A percentile compares a stretch with the other conserved stretches of the same genome.
Conservation (phyloP, 768 basidiomycete genomes). For the Serendipita sp. region DNA sequence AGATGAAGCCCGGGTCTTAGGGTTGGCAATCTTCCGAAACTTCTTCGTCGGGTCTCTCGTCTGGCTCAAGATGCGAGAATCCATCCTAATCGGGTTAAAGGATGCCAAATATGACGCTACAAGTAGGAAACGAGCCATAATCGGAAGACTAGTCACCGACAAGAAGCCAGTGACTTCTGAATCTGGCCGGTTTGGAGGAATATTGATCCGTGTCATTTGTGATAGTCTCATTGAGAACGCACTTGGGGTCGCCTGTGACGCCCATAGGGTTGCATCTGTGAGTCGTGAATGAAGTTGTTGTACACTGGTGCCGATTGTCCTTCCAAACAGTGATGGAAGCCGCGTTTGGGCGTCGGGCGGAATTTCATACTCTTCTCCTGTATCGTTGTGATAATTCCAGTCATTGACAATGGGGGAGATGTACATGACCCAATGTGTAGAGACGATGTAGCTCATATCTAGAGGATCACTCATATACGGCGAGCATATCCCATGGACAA, state of each 20-base stretch:
- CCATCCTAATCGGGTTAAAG: conserved; percentile 66
- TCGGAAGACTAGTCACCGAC: conserved; percentile 20
- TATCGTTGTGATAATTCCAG: conserved; percentile 12
- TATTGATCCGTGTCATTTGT: conserved; percentile 16
- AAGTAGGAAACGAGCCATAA: conserved; percentile 58
- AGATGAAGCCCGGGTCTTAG: conserved; percentile 23
- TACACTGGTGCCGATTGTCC: background rate
- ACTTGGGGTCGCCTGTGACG: background rate
- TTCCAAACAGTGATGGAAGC: background rate
- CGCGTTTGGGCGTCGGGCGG: conserved; percentile 9
- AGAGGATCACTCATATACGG: conserved; percentile 48
- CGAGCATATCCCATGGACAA: conserved; percentile 43
- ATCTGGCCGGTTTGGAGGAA: background rate
- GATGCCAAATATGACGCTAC: conserved; percentile 68
- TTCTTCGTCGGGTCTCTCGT: conserved; percentile 46
- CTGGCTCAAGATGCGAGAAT: conserved; percentile 66
- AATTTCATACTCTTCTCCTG: conserved; percentile 16
- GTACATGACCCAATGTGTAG: conserved; percentile 69
- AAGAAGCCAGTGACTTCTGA: background rate
- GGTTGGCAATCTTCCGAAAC: conserved; percentile 26
- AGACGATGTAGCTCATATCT: conserved; percentile 59
- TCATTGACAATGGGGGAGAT: conserved; percentile 49
- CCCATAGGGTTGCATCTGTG: background rate
- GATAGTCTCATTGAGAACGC: background rate
- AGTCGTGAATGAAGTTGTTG: background rate